Evolutionary conservation across 2,329 filamentous ascomycete species (phyloP), one percentile per base, ranked within the genome.

Genomic region (Aspergillus sp.): DNA sequence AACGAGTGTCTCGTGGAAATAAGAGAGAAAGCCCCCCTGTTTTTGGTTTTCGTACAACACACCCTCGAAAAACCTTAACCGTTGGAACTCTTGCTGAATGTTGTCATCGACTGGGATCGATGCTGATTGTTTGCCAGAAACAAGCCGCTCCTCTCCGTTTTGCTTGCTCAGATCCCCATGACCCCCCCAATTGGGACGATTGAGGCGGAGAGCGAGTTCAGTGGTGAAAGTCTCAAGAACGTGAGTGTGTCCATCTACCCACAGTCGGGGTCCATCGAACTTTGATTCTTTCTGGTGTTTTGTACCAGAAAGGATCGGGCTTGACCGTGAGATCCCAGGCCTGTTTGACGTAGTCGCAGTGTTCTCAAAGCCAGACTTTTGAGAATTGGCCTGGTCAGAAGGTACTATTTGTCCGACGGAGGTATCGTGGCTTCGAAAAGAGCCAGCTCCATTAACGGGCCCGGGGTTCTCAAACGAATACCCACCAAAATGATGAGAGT

Each of bases 1-100:
- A n/a, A 54, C 24, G 15, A 54, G 20, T 0, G 41, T 50, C 22
- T 58, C 56, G 17, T 50, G 56, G n/a, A 50, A 37, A 45, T 20
- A 49, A 13, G 22, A 49, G 13, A 58, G 22, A 24, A 54, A 41
- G 20, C 22, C 30, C 13, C 50, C 50, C 33, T 58, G 20, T 13
- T 24, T 34, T 34, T 58, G 56, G 8, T 40, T 37, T 7, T 27
- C 30, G 30, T 27, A 50, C 5, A 58, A 5, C 20, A 42, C 40
- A 3, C 8, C 19, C 24, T 58, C 56, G 20, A 58, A 54, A 24
- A 44, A 58, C 5, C 33, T 27, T 15, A 47, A 15, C 3, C 44
- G 15, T 11, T 47, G 39, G 12, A 58, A 30, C 5, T 53, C 45
- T 34, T 19, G 45, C 3, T 39, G 34, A 24, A 44, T 19, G 2